Conservation (phyloP, 2,329 filamentous ascomycete genomes). For the Aspergillus candidus region DNA sequence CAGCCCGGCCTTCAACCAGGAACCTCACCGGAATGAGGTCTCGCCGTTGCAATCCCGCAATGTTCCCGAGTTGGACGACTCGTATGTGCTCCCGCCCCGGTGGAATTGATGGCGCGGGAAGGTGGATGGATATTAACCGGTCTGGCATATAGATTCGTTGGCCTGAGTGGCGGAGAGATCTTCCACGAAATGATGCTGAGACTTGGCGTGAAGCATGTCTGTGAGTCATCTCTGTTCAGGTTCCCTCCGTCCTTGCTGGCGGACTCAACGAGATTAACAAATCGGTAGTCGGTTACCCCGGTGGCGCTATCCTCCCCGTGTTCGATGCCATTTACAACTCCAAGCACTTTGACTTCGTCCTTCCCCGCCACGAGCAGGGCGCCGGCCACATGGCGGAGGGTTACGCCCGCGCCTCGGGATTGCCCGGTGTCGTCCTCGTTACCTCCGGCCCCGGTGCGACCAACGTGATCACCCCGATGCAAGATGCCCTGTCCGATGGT, state of each 20-base stretch:
- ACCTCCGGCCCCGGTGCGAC: conserved; percentile 95
- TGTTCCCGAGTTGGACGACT: conserved; percentile 67
- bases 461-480: conserved; percentile 93
- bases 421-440: conserved; percentile 86
- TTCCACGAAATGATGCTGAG: conserved; percentile 99
- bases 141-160: conserved; percentile 63
- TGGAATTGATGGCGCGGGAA: not conserved
- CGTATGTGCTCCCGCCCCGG: conserved; percentile 49
- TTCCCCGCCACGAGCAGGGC: conserved; percentile 94
- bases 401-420: conserved; percentile 88
- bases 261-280: not conserved
- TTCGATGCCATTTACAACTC: conserved; percentile 99
- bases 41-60: conserved; percentile 60
- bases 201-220: conserved; percentile 86
- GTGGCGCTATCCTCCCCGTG: conserved; percentile 92
- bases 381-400: conserved; percentile 98
- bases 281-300: conserved; percentile 47
- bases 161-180: conserved; percentile 91
- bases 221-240: conserved; percentile 50
- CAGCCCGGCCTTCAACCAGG: conserved; percentile 55
- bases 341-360: conserved; percentile 89
- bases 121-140: no score
- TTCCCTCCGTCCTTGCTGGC: not conserved
- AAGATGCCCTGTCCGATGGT: conserved; percentile 90
- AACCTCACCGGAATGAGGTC: conserved; percentile 54